A percentile compares a stretch with the other conserved stretches of the same genome.
These are phyloP conservation scores for Nicotiana attenuata DNA, from an alignment of 257 asterid genomes.

Conservation along the genomic window DNA sequence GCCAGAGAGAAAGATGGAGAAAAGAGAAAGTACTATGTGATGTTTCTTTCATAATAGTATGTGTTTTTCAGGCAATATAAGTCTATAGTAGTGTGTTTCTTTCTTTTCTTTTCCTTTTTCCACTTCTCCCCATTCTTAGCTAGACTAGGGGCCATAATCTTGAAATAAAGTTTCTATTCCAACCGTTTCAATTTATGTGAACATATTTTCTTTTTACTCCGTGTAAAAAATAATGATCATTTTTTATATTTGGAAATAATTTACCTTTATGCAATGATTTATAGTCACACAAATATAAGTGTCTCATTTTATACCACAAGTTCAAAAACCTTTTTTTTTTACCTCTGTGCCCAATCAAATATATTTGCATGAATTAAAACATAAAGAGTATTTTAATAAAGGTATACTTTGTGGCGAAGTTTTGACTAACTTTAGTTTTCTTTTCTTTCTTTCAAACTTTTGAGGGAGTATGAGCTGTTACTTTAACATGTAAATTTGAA, in stretches of 20 bases:
- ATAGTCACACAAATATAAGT: no score
- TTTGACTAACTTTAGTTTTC: neutral
- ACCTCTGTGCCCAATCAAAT: rapidly evolving
- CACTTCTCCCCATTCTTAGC: neutral
- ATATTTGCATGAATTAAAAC: no score
- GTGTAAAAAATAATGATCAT: no score
- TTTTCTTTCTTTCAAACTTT: neutral
- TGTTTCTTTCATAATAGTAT: neutral
- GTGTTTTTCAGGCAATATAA: neutral
- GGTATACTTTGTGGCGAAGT: neutral
- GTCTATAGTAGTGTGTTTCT: neutral
- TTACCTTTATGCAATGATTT: no score
- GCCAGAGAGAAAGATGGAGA: neutral
- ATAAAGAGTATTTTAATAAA: neutral
- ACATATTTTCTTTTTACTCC: no score
- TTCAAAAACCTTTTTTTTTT: no score
- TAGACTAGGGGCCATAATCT: neutral
- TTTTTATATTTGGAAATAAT: no score
- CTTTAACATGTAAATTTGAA: neutral
- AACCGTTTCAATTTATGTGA: no score
- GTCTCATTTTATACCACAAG: no score
- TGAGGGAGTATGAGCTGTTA: constrained; percentile 6
- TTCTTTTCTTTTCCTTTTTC: neutral
- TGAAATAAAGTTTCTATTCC: neutral
- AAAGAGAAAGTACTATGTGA: neutral